Evolutionary conservation across 495 filamentous ascomycete species (phyloP), one percentile per base, ranked within the genome.

Genomic region (Achaetomiella virescens): DNA sequence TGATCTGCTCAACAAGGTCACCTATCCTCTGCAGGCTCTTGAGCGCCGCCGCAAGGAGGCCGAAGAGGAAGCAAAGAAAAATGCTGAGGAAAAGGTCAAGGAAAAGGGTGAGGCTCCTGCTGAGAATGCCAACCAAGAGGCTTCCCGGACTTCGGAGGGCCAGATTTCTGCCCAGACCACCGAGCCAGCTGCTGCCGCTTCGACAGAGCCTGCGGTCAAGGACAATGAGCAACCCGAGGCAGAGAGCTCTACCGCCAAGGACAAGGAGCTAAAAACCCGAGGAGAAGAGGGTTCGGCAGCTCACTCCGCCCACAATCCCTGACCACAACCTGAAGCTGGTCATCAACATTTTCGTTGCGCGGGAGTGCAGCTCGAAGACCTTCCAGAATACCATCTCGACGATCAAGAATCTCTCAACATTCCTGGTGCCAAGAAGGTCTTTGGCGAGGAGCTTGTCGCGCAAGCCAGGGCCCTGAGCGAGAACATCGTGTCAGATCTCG

Each of bases 351-450:
- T 85, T 99, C 58, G 88, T 92, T 12, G 91, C 93, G 49, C 87
- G 90, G 27, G 93, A 99, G 68, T 99, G 93, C 72, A 93, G 87
- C 62, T 90, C 88, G 46, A 96, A 95, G 75, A 97, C 91, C 2
- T 97, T 97, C 79, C 85, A 89, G 62, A 92, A 97, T 64, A 97
- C 95, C 0, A 80, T 97, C 43, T 91, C 95, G 17, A 92, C 93
- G 9, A 97, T 99, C 77, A 96, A 95, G 73, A 96, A 97, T 64
- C 83, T 99, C 31, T 96, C 93, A 84, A 86, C 43, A 90, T 99
- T 55, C 90, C 91, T 21, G 90, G 86, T 24, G 91, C 95, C 15
- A 90, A 91, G 63, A 84, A 87, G 58, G 78, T 93, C 9, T 97
- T 99, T 69, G 92, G 92, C 25, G 82, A 85, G 47, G 95, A 97